Conservation (phyloP, 2,329 filamentous ascomycete species). For the Falciphora oryzae region DNA sequence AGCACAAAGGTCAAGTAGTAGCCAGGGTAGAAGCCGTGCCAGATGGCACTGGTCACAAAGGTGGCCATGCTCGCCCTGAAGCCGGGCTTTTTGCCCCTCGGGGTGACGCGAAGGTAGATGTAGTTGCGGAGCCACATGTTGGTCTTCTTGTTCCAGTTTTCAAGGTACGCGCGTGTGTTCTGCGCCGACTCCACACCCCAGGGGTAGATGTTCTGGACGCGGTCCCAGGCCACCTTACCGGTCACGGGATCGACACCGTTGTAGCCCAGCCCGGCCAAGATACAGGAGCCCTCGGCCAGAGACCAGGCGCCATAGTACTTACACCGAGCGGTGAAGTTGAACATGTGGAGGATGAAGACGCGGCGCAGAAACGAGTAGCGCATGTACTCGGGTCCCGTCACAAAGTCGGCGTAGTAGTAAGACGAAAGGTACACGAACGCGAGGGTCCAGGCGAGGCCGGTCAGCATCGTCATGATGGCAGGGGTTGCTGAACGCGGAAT, state of each 20-base stretch:
- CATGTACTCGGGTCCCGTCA: constrained; percentile 62
- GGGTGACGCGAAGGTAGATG: constrained; percentile 90
- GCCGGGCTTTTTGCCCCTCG: constrained; percentile 90
- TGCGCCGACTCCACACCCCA: constrained; percentile 83
- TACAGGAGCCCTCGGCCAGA: constrained; percentile 88
- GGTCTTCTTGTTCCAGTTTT: constrained; percentile 97
- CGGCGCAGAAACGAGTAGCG: constrained; percentile 64
- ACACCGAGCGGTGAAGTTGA: constrained; percentile 72
- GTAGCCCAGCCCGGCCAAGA: constrained; percentile 87
- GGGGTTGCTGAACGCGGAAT: constrained; percentile 88
- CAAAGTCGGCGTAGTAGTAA: constrained; percentile 57
- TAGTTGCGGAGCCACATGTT: constrained; percentile 97
- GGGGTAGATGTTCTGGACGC: constrained; percentile 83
- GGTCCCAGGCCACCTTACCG: constrained; percentile 82
- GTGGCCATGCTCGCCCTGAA: constrained; percentile 93
- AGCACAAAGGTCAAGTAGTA: constrained; percentile 91
- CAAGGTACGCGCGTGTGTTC: constrained; percentile 88
- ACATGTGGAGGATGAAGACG: constrained; percentile 75
- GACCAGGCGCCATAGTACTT: constrained; percentile 99
- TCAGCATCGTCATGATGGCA: constrained; percentile 67
- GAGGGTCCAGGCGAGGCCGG: constrained; percentile 73
- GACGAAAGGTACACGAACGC: constrained; percentile 67
- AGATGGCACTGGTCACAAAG: constrained; percentile 89
- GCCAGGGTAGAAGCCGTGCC: constrained; percentile 97
- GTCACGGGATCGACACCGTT: constrained; percentile 84